Evolutionary conservation across 495 filamentous ascomycete genomes (phyloP), one percentile per base, ranked within the genome.

Genomic region (Aspergillus leporis): DNA sequence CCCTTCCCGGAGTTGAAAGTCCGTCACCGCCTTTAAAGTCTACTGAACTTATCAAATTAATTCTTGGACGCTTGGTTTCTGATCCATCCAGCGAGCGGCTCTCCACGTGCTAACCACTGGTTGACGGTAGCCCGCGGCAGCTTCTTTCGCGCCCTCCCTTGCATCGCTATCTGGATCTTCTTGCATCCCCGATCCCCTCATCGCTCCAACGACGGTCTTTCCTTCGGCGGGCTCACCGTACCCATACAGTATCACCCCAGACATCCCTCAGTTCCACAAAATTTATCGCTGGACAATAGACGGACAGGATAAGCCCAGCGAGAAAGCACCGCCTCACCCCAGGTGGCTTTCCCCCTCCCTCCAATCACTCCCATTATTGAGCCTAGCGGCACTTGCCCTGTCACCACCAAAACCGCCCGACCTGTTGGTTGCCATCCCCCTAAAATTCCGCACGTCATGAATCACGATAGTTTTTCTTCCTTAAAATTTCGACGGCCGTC

Each of bases 401-500:
- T 58, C 28, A 61, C 62, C 41, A 41, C 60, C 52, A 28, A 51
- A 36, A 48, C 53, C 56, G 43, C 58, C 58, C 55, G 43, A 52
- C 57, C 23, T 53, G 30, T 30, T 51, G 30, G 30, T 32, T 25
- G 28, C 46, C 56, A 46, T 34, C 46, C 55, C 60, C 61, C 60
- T 60, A 61, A 61, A 59, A 36, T 47, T 51, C 51, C 63, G 62
- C 65, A 65, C 74, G 63, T 58, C 74, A 80, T 80, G 77, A 78
- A 74, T 67, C 65, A 71, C 60, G 75, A 78, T 58, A 66, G 61
- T 65, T 77, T 77, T 59, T 73, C 70, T 22, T 67, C 74, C 54
- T 69, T 78, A 59, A 78, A 78, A 72, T 77, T 77, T 65, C 77
- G 77, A 40, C 77, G 78, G 18, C 64, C 71, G 48, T 79, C 75